phyloP scores from a whole-genome alignment of 2,329 filamentous ascomycete genomes.

The Zymoseptoria ardabiliae region DNA sequence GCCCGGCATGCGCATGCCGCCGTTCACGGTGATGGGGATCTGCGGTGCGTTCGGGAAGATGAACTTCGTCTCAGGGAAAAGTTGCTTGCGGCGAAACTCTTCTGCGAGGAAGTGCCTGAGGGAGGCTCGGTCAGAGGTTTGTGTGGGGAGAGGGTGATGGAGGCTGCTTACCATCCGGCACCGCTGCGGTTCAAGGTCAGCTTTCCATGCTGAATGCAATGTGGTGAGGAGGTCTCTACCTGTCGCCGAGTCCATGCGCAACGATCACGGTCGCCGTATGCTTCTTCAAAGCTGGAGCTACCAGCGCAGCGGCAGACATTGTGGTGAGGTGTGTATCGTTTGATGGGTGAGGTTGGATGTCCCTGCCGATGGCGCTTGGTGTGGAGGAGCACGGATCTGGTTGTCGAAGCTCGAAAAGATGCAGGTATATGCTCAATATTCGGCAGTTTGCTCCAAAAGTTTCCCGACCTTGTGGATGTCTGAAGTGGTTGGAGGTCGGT shows the following conservation, averaged over 20 bases:
- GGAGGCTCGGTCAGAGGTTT: not conserved
- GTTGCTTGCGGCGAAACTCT: conserved; percentile 72
- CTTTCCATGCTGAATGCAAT: conserved; percentile 3
- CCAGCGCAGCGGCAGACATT: conserved; percentile 41
- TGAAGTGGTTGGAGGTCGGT: no score
- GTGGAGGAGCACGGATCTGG: not conserved
- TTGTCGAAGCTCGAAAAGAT: not conserved
- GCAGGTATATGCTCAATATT: not conserved
- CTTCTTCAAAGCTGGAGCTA: conserved; percentile 70
- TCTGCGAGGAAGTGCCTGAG: conserved; percentile 67
- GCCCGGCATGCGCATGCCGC: conserved; percentile 72
- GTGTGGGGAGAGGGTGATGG: not conserved
- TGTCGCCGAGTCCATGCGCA: conserved; percentile 85
- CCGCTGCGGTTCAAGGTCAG: conserved; percentile 37
- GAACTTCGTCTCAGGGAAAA: conserved; percentile 82
- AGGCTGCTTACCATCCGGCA: conserved; percentile 56
- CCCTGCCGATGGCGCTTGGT: not conserved
- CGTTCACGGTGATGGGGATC: conserved; percentile 45
- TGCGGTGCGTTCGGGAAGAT: conserved; percentile 82
- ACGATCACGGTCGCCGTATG: conserved; percentile 96
- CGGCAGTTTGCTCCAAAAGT: not conserved
- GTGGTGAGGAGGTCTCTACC: conserved; percentile 26
- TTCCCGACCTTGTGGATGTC: not conserved
- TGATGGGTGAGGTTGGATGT: not conserved
- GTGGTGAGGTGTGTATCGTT: not conserved